Conservation (phyloP, 2,329 filamentous ascomycete species). For the Epichloe festucae region DNA sequence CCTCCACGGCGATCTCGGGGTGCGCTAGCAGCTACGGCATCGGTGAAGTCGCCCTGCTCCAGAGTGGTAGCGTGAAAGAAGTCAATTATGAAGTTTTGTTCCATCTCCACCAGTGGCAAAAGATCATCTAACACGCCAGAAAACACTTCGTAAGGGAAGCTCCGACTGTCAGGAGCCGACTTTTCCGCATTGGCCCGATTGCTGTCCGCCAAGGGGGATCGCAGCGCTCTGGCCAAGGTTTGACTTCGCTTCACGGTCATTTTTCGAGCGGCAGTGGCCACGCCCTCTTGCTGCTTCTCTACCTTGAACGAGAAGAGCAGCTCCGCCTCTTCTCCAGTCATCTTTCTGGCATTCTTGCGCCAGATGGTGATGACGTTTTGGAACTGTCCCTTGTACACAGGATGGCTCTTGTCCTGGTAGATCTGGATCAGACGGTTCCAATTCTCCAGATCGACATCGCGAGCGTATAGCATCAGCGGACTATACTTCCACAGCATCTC, state of each 20-base stretch:
- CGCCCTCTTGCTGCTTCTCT: constrained; percentile 75
- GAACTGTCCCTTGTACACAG: constrained; percentile 73
- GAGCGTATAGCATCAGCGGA: constrained; percentile 74
- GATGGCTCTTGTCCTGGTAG: constrained; percentile 66
- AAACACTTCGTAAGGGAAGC: constrained; percentile 72
- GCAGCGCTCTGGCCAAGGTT: constrained; percentile 63
- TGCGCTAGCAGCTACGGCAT: constrained; percentile 53
- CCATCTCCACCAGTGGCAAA: constrained; percentile 70
- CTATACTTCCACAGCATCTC: constrained; percentile 77
- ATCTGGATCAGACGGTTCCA: constrained; percentile 71
- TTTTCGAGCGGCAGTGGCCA: constrained; percentile 68
- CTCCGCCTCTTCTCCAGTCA: constrained; percentile 64
- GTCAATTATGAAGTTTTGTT: constrained; percentile 95
- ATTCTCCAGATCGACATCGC: constrained; percentile 68
- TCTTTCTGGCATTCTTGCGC: constrained; percentile 67
- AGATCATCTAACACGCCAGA: constrained; percentile 68
- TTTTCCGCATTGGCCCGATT: constrained; percentile 40
- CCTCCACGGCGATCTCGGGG: constrained; percentile 58
- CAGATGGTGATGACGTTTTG: constrained; percentile 63
- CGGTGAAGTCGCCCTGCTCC: constrained; percentile 69
- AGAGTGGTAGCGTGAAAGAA: constrained; percentile 92
- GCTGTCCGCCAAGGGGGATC: constrained; percentile 52
- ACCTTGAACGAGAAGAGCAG: constrained; percentile 73
- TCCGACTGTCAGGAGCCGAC: constrained; percentile 44
- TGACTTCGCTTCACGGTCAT: constrained; percentile 90